Evolutionary conservation across 805 yeast species (phyloP), one percentile per base, ranked within the genome.

Genomic region (Brettanomyces sp.): DNA sequence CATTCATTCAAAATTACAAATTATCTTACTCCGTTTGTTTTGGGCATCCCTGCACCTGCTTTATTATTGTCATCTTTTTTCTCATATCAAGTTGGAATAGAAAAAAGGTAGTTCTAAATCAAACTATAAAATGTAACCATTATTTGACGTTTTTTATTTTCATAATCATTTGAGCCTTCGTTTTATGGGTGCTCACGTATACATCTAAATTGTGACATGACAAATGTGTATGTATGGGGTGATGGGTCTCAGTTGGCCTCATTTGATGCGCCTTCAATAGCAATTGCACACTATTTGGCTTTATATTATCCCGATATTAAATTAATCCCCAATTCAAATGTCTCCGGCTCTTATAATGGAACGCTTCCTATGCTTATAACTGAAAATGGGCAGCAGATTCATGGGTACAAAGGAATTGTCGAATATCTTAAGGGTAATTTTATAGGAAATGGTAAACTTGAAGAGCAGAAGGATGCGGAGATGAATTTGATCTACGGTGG

Each of bases 311-410:
- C 40, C 30, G 42, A 57, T 35, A 53, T 63, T 37, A 52, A 62
- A 35, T 56, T 82, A 2, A 70, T 78, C 7, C 71, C 80, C 2
- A 78, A 85, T 2, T 75, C 77, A 45, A 80, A 82, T 56, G 72
- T 80, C 11, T 76, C 76, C 52, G 46, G 75, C 8, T 74, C 85
- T 1, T 68, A 66, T 9, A 66, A 67, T 9, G 73, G 72, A 2
- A 64, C 60, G 41, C 57, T 82, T 14, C 91, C 91, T 1, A 58
- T 72, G 2, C 57, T 79, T 41, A 58, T 46, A 12, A 43, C 44
- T 3, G 51, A 52, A 1, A 53, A 47, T 9, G 55, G 44, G 1
- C 44, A 42, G 4, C 61, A 53, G 22, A 51, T 64, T 12, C 70
- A 70, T 42, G 81, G 82, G 1, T 77, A 56, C 47, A 56, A 64